A percentile compares a stretch with the other conserved stretches of the same genome.
phyloP scores from a whole-genome alignment of 192 early-diverging fungal genomes.

The Backusella macrospora region DNA sequence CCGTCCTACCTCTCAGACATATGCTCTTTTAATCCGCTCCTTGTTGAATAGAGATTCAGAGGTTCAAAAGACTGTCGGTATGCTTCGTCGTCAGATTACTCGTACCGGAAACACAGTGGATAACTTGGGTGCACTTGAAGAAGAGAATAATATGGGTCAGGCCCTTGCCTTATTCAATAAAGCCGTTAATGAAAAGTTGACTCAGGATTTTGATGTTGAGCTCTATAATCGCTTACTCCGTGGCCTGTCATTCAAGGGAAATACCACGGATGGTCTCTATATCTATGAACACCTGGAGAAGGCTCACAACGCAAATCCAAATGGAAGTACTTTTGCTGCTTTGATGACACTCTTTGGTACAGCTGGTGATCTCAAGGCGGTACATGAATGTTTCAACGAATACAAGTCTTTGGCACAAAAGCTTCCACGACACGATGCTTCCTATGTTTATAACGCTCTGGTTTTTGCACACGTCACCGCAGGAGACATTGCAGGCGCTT shows the following conservation, averaged over 20 bases:
- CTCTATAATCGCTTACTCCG: constrained; percentile 38
- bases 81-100: constrained; percentile 27
- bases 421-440: constrained; percentile 29
- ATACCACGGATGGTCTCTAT: constrained; percentile 34
- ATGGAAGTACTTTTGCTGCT: constrained; percentile 56
- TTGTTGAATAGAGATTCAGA: constrained; percentile 36
- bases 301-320: constrained; percentile 40
- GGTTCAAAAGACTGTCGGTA: constrained; percentile 27
- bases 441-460: constrained; percentile 41
- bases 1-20: constrained; percentile 32
- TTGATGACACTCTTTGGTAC: constrained; percentile 49
- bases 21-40: constrained; percentile 33
- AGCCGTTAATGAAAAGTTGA: constrained; percentile 31
- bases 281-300: constrained; percentile 40
- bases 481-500: constrained; percentile 32
- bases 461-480: constrained; percentile 36
- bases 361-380: constrained; percentile 33
- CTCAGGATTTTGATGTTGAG: constrained; percentile 33
- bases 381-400: constrained; percentile 42
- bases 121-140: constrained; percentile 25
- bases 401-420: constrained; percentile 23
- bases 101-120: constrained; percentile 22
- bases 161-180: constrained; percentile 39
- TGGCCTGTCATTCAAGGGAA: constrained; percentile 27
- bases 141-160: constrained; percentile 38